A percentile compares a stretch with the other conserved stretches of the same genome.
phyloP scores from a whole-genome alignment of 2,329 filamentous ascomycete genomes.

The Diaporthe helianthi region DNA sequence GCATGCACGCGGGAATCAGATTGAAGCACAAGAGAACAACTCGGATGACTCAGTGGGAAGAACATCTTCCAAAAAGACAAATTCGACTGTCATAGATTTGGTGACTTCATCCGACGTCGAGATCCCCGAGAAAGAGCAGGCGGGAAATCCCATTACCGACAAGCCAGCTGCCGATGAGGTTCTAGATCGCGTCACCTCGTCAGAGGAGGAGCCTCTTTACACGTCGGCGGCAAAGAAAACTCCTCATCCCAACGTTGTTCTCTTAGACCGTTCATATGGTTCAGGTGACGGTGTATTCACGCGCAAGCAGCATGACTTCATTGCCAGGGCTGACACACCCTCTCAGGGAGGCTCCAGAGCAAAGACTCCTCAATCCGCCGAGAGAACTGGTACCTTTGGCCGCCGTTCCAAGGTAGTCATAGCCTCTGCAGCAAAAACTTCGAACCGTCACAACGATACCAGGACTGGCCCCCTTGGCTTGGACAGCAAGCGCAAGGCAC shows the following conservation, averaged over 20 bases:
- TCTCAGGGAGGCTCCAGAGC: too few species aligned
- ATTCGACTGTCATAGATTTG: background rate
- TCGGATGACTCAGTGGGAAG: fast-evolving
- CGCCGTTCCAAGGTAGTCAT: background rate
- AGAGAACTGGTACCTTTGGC: background rate
- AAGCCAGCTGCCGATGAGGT: background rate
- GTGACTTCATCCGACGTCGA: background rate
- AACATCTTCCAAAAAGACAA: background rate
- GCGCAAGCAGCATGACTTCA: background rate
- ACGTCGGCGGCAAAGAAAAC: background rate
- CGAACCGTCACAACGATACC: fast-evolving
- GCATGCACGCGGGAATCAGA: background rate
- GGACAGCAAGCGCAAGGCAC: background rate
- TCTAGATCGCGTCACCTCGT: background rate
- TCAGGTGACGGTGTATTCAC: background rate
- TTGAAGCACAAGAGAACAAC: background rate
- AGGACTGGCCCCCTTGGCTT: fast-evolving
- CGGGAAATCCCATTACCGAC: background rate
- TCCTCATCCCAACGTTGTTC: too few species aligned
- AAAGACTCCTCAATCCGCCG: background rate
- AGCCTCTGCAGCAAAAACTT: too few species aligned
- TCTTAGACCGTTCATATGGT: too few species aligned
- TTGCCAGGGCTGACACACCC: too few species aligned
- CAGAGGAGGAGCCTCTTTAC: background rate
- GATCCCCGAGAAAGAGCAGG: background rate